Percentiles rank a stretch among this genome's conserved stretches.
Conservation (phyloP, 306 rosid species). For the Sechiopsis laciniata region DNA sequence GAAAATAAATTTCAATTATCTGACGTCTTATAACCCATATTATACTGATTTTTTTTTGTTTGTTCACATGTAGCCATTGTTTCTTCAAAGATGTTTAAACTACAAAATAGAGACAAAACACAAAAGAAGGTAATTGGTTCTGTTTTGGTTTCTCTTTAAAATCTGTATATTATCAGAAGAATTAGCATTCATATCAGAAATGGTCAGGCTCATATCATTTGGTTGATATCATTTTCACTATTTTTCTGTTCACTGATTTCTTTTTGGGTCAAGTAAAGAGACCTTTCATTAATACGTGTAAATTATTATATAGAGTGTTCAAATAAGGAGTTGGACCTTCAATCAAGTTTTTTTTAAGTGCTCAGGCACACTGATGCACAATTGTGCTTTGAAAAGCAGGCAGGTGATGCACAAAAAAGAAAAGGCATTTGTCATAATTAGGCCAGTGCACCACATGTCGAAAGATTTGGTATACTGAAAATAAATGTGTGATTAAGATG, state of each 20-base stretch:
- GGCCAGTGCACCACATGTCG: neutral
- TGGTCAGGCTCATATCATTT: neutral
- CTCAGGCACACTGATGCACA: neutral
- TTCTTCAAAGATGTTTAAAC: conserved; percentile 68
- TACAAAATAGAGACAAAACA: conserved; percentile 59
- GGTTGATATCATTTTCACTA: neutral
- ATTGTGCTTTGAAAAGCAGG: neutral
- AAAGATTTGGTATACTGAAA: neutral
- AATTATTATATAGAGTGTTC: neutral
- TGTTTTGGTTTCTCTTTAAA: neutral
- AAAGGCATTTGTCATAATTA: neutral
- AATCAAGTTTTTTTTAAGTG: neutral
- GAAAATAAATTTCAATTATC: neutral
- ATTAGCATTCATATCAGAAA: neutral
- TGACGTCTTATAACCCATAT: neutral
- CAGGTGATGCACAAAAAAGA: neutral
- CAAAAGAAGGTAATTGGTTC: conserved; percentile 49
- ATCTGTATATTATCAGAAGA: neutral
- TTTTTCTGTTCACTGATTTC: neutral
- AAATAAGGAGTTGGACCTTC: neutral
- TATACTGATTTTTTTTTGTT: neutral
- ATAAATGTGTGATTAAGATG: neutral
- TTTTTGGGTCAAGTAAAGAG: neutral
- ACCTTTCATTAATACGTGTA: neutral
- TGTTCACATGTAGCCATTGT: conserved; percentile 43